phyloP scores from a whole-genome alignment of 805 yeast genomes.

The Cyberlindnera suaveolens region DNA sequence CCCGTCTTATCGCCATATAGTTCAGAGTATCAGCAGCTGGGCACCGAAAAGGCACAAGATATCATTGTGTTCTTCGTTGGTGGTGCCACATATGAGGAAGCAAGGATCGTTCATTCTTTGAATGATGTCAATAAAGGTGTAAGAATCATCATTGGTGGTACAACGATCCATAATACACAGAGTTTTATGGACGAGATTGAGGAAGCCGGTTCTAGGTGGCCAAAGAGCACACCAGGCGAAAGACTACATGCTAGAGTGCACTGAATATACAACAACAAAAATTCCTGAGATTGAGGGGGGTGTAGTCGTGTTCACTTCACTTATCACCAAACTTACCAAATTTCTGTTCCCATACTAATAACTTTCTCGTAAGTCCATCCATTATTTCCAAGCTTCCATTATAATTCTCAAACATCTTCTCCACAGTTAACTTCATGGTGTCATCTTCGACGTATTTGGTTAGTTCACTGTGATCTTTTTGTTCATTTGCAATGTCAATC shows the following conservation, averaged over 20 bases:
- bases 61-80: slow-evolving; percentile 73
- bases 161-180: slow-evolving; percentile 45
- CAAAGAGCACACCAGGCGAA: slow-evolving; percentile 10
- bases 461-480: slow-evolving; percentile 46
- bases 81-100: slow-evolving; percentile 91
- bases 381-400: slow-evolving; percentile 57
- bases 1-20: slow-evolving; percentile 36
- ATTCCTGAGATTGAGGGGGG: not conserved
- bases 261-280: not conserved
- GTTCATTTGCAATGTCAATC: slow-evolving; percentile 72
- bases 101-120: slow-evolving; percentile 71
- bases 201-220: slow-evolving; percentile 34
- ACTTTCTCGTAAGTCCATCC: slow-evolving; percentile 66
- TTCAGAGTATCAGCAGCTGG: slow-evolving; percentile 13
- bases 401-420: slow-evolving; percentile 41
- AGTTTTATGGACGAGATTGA: slow-evolving; percentile 28
- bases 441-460: slow-evolving; percentile 40
- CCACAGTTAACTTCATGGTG: slow-evolving; percentile 31
- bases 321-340: slow-evolving; percentile 33
- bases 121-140: slow-evolving; percentile 48
- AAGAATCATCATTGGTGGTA: slow-evolving; percentile 78
- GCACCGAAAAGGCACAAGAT: slow-evolving; percentile 46
- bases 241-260: slow-evolving; percentile 9
- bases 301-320: slow-evolving; percentile 1
- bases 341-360: slow-evolving; percentile 74